These are phyloP conservation scores for Penicillium griseofulvum DNA, from an alignment of 2,329 filamentous ascomycete species.

Conservation along the genomic window DNA sequence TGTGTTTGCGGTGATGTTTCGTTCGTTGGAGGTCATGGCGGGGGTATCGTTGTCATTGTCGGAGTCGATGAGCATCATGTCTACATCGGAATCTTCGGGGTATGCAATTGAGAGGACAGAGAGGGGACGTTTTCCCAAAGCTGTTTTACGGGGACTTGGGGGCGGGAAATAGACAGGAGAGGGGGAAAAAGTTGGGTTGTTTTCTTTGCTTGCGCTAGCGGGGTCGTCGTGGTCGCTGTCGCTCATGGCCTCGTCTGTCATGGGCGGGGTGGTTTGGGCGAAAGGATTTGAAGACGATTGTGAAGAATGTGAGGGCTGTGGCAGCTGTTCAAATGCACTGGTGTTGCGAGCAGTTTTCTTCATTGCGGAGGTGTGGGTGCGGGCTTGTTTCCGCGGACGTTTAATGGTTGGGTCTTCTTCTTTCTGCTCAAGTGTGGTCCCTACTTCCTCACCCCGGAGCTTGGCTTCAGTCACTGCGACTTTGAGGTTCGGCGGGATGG, in stretches of 20 bases:
- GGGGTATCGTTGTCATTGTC: slow-evolving; percentile 28
- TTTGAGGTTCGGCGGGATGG: slow-evolving; percentile 48
- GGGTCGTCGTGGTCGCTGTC: slow-evolving; percentile 24
- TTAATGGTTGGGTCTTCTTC: slow-evolving; percentile 22
- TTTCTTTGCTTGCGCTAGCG: slow-evolving; percentile 48
- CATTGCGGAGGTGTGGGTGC: slow-evolving; percentile 7
- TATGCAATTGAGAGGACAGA: slow-evolving; percentile 40
- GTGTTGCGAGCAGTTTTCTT: slow-evolving; percentile 14
- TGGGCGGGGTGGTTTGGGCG: not conserved
- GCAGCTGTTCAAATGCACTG: not conserved
- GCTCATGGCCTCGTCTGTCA: slow-evolving; percentile 12
- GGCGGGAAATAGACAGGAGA: slow-evolving; percentile 35
- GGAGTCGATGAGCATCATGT: slow-evolving; percentile 29
- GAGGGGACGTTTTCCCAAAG: slow-evolving; percentile 44
- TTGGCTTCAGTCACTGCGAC: slow-evolving; percentile 54
- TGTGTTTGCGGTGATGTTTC: slow-evolving; percentile 42
- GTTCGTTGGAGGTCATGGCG: slow-evolving; percentile 37
- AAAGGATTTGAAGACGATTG: not conserved
- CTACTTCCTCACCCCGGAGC: slow-evolving; percentile 51
- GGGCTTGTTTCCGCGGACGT: slow-evolving; percentile 15
- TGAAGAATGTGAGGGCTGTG: not conserved
- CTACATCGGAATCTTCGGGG: slow-evolving; percentile 31
- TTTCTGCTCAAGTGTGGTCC: slow-evolving; percentile 22
- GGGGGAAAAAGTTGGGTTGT: slow-evolving; percentile 45
- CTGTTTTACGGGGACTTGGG: slow-evolving; percentile 38